Evolutionary conservation across 139 green algal genomes (phyloP).

Genomic region (Pycnococcus provasolii): DNA sequence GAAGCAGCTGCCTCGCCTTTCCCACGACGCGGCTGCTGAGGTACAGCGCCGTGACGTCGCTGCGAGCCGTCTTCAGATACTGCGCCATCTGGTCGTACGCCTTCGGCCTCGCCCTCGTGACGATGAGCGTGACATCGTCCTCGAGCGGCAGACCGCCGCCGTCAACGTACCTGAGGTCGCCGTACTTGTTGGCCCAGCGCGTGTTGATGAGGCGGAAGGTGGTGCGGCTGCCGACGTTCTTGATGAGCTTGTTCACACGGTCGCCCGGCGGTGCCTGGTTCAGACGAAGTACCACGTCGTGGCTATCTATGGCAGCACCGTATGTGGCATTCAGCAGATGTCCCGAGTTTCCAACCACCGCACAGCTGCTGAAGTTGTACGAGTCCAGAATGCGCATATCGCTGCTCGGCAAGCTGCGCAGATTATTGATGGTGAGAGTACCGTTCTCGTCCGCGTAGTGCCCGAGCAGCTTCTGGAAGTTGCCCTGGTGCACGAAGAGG

Average conservation of each 20-base stretch:
- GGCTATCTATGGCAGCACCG: slow-evolving; percentile 4
- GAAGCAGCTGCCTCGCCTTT: slow-evolving; percentile 1
- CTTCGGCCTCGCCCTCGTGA: slow-evolving; percentile 10
- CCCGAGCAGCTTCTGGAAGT: slow-evolving; percentile 13
- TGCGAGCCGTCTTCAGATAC: slow-evolving; percentile 14
- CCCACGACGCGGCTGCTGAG: slow-evolving; percentile 16
- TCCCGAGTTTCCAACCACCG: slow-evolving; percentile 1
- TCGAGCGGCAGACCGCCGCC: slow-evolving; percentile 16
- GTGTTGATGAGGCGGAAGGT: slow-evolving; percentile 31
- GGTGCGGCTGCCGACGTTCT: slow-evolving; percentile 15
- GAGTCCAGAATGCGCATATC: neutral
- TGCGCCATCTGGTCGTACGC: slow-evolving; percentile 18
- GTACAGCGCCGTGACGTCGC: slow-evolving; percentile 19
- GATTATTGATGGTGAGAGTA: neutral
- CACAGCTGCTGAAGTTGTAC: neutral
- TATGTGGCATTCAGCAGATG: slow-evolving; percentile 13
- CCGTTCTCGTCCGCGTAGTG: neutral
- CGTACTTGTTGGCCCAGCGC: slow-evolving; percentile 26
- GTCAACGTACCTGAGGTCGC: slow-evolving; percentile 3
- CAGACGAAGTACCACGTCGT: slow-evolving; percentile 11
- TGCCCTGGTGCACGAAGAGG: slow-evolving; percentile 11
- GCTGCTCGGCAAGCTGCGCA: neutral
- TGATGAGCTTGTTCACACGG: slow-evolving; percentile 2
- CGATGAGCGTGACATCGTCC: slow-evolving; percentile 17
- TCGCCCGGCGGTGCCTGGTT: slow-evolving; percentile 19